These are phyloP conservation scores for Urtica urens DNA, from an alignment of 306 rosid species.

Conservation along the genomic window DNA sequence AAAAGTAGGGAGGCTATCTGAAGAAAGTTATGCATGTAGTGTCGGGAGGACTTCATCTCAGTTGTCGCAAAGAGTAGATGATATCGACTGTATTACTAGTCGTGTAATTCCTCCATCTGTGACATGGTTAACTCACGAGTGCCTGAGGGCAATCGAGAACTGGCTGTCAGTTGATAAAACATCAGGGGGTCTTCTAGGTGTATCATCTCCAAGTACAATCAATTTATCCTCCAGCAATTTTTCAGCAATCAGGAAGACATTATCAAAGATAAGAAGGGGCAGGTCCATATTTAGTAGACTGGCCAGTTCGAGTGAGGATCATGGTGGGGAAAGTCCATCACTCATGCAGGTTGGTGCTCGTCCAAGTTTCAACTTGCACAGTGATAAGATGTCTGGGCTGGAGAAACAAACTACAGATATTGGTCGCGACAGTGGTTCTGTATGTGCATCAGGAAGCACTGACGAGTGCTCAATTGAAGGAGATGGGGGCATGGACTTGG, in stretches of 20 bases:
- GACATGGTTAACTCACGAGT: constrained; percentile 62
- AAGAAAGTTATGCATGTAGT: constrained; percentile 64
- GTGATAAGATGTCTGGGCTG: constrained; percentile 22
- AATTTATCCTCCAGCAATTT: constrained; percentile 38
- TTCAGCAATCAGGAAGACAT: constrained; percentile 46
- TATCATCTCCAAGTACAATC: constrained; percentile 28
- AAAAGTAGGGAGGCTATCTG: constrained; percentile 74
- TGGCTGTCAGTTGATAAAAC: constrained; percentile 56
- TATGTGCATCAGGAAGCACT: constrained; percentile 15
- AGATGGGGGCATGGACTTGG: constrained; percentile 43
- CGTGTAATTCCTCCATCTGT: constrained; percentile 45
- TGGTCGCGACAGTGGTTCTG: constrained; percentile 31
- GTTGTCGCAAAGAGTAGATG: constrained; percentile 24
- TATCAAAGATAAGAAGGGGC: constrained; percentile 54
- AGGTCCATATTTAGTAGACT: constrained; percentile 45
- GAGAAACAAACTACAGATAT: constrained; percentile 26
- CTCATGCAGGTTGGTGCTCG: constrained; percentile 18
- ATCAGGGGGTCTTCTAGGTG: constrained; percentile 30
- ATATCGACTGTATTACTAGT: constrained; percentile 25
- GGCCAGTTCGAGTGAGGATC: constrained; percentile 51
- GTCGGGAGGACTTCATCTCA: constrained; percentile 28
- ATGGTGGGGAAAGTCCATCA: constrained; percentile 28
- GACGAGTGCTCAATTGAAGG: constrained; percentile 48
- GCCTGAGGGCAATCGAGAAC: constrained; percentile 73
- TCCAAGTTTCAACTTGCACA: constrained; percentile 20